Evolutionary conservation across 148 eudicot species (phyloP), one percentile per base, ranked within the genome.

Genomic region (Cornus florida): DNA sequence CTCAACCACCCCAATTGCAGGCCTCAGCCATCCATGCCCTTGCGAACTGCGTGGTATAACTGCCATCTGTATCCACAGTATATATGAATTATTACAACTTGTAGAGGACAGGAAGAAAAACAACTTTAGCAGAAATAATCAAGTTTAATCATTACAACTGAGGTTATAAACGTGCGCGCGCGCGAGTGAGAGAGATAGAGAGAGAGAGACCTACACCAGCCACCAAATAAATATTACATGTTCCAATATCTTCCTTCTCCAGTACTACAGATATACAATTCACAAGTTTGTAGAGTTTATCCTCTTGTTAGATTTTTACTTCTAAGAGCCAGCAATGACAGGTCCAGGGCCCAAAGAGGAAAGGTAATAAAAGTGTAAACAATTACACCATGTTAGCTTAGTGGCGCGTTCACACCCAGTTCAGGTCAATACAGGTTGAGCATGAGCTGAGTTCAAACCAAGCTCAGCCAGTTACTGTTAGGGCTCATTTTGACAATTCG

Each of bases 21-120:
- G 82, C 70, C 78, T 83, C 82, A 83, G 67, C 86, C 86, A 83
- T 70, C 86, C 86, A 72, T 79, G 77, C 43, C 86, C 86, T 62
- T 79, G 77, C 31, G 79, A 53, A 75, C 59, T 72, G 62, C 80
- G 86, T 16, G 82, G 77, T 76, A 71, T 24, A 71, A 83, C 64
- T 50, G 82, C 82, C 80, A 83, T 78, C 86, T 83, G 72, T 53
- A 69, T 28, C 33, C 16, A 56, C 38, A 69, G 46, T 6, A 6
- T 68, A 50, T 16, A 73, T 24, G 4, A 24, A 31, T 62, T 6
- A 6, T 57, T 19, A 53, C 59, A 19, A 62, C 66, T 62, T 62
- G 3, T 62, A 19, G 66, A 20, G 4, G 9, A 17, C 8, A 62
- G 66, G 24, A 62, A 62, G 5, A 6, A 57, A 6, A 62, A 62